Base-by-base conservation (phyloP, 768 basidiomycete genomes). In the Brasilioporus rufonigricans region DNA sequence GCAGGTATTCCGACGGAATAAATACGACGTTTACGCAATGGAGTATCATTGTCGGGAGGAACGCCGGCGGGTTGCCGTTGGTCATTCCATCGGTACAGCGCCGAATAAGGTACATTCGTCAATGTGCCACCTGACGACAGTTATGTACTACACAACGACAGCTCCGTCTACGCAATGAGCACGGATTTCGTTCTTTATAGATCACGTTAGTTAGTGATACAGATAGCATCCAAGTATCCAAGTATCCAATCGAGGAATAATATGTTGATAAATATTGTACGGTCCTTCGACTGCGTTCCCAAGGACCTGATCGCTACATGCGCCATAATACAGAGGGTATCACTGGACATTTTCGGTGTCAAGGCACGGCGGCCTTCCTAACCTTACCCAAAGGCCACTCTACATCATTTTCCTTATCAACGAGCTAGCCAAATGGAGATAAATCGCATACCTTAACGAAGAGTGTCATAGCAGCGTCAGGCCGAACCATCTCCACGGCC, bases 351-450 rank as follows among this genome's bases (percentile, higher is more conserved):
- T 21, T 26, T 31, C 14, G 33, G 1, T 35, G 29, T 65, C 54
- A 71, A 41, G 35, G 40, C 10, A 43, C n/a, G n/a, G 50, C 39
- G 21, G 52, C 55, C 47, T 64, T 18, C 71, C 68, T 50, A 82
- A 75, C 45, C 75, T 74, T n/a, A 84, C 74, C 84, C 84, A 84
- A 48, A 84, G 61, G 9, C 83, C 83, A 44, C 83, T 80, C 82
- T 84, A 50, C 36, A n/a, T 21, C 13, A 36, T n/a, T 31, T 33
- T 51, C 44, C n/a, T 5, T 6, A 52, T 62, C 18, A 61, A 31
- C 26, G 44, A 31, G 21, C 47, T 44, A 35, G 12, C 43, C 16
- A 43, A 44, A 52, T 44, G 49, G 54, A 57, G 39, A 58, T 61
- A 46, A 45, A 55, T 29, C 38, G 64, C 78, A 43, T 32, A 84